Evolutionary conservation across 2,329 filamentous ascomycete species (phyloP).

Genomic region (Colletotrichum australisinense): DNA sequence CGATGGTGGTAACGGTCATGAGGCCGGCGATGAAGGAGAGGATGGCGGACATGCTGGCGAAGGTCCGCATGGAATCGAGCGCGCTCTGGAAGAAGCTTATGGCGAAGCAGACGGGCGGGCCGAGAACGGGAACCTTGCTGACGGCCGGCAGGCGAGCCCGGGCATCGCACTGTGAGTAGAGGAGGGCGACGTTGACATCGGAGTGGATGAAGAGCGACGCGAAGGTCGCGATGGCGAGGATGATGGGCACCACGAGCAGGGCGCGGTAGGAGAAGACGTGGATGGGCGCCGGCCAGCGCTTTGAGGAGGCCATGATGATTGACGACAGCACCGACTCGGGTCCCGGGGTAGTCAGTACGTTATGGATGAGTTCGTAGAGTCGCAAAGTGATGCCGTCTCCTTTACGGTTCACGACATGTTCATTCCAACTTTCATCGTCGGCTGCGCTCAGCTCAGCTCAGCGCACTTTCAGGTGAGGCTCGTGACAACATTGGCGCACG

Average conservation of each 20-base stretch:
- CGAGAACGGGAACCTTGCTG: constrained; percentile 57
- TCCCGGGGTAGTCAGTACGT: not conserved
- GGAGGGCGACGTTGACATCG: constrained; percentile 62
- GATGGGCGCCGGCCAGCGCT: constrained; percentile 55
- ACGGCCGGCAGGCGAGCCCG: constrained; percentile 57
- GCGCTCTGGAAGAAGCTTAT: constrained; percentile 61
- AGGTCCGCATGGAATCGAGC: constrained; percentile 52
- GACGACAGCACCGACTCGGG: not conserved
- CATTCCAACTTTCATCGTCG: not conserved
- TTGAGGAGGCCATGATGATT: constrained; percentile 4
- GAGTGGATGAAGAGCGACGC: constrained; percentile 56
- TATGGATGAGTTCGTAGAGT: not conserved
- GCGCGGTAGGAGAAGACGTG: constrained; percentile 64
- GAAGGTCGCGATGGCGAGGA: constrained; percentile 57
- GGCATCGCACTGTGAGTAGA: constrained; percentile 66
- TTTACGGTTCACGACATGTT: not conserved
- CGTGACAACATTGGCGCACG: constrained; percentile 20
- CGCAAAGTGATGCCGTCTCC: not conserved
- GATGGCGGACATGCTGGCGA: constrained; percentile 53
- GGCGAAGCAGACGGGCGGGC: constrained; percentile 60
- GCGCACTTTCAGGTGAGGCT: constrained; percentile 10
- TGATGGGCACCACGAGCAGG: constrained; percentile 60
- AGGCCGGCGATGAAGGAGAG: constrained; percentile 59
- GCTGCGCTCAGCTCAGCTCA: constrained; percentile 1
- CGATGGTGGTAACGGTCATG: constrained; percentile 61